Conservation (phyloP, 1,284 basidiomycete genomes). For the Malassezia slooffiae region DNA sequence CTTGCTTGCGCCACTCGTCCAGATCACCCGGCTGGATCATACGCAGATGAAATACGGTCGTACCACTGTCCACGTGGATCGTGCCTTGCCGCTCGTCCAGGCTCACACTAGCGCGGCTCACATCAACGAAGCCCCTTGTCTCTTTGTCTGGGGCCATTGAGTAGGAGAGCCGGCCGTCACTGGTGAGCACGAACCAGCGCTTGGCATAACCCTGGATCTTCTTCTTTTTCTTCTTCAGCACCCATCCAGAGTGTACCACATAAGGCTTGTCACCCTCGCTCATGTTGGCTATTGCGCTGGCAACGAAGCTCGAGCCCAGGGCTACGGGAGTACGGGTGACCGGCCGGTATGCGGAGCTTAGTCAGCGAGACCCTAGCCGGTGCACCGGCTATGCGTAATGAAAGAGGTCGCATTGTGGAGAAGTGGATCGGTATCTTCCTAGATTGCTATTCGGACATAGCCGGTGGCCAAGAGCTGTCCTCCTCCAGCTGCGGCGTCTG, state of each 20-base stretch:
- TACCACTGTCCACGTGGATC: constrained; percentile 43
- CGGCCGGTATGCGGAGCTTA: no score
- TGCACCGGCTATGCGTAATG: no score
- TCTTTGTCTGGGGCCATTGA: constrained; percentile 32
- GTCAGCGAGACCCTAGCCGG: no score
- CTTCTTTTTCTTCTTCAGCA: constrained; percentile 46
- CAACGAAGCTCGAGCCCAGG: no score
- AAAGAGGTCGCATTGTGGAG: no score
- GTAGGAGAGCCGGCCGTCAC: constrained; percentile 39
- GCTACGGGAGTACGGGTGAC: no score
- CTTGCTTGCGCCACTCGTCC: constrained; percentile 31
- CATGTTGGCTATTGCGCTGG: no score
- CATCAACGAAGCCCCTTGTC: constrained; percentile 39
- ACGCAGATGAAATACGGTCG: constrained; percentile 34
- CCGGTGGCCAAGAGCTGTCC: no score
- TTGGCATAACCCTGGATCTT: constrained; percentile 46
- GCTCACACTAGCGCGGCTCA: constrained; percentile 42
- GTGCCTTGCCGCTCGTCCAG: constrained; percentile 40
- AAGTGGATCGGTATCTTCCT: background rate
- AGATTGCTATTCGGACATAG: background rate
- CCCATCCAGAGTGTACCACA: constrained; percentile 39
- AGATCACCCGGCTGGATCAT: constrained; percentile 12
- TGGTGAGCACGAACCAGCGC: constrained; percentile 39
- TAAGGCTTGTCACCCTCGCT: no score
- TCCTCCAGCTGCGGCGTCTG: no score